Evolutionary conservation across 164 flowering plant species (phyloP).

Genomic region (Taxillus chinensis): DNA sequence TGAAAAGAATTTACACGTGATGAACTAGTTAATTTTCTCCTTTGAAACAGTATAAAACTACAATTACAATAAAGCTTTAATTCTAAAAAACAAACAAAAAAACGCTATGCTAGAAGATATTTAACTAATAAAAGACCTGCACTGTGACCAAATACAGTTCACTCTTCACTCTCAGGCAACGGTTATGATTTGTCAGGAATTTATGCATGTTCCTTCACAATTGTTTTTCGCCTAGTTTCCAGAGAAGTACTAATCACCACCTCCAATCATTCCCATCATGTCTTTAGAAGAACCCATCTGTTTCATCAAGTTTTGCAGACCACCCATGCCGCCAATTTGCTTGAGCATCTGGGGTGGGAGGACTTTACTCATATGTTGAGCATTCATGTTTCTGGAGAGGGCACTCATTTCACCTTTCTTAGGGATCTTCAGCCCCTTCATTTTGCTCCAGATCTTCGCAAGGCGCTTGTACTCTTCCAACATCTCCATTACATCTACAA

Average conservation of each 20-base stretch:
- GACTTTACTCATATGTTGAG: conserved; percentile 91
- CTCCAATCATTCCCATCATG: conserved; percentile 85
- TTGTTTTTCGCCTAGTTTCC: too few relatives aligned
- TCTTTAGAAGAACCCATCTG: conserved; percentile 88
- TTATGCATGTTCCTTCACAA: too few relatives aligned
- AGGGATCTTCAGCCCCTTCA: conserved; percentile 95
- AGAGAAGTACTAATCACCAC: conserved; percentile 33
- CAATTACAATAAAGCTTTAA: too few relatives aligned
- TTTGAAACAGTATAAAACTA: too few relatives aligned
- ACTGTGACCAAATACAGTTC: too few relatives aligned
- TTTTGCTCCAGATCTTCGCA: conserved; percentile 92
- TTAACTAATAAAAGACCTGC: too few relatives aligned
- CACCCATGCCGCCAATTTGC: conserved; percentile 97
- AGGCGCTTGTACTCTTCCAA: conserved; percentile 93
- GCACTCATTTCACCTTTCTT: conserved; percentile 97
- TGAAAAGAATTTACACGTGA: too few relatives aligned
- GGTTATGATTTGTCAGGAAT: too few relatives aligned
- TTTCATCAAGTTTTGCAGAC: conserved; percentile 89
- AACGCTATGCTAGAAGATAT: too few relatives aligned
- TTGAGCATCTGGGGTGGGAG: conserved; percentile 92
- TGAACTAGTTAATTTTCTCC: too few relatives aligned
- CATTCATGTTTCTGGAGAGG: conserved; percentile 83
- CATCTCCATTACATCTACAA: conserved; percentile 82
- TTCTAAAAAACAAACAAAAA: too few relatives aligned
- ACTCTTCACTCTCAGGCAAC: too few relatives aligned